Evolutionary conservation across 2,329 filamentous ascomycete genomes (phyloP), one percentile per base, ranked within the genome.

Genomic region (Cercospora sp.): DNA sequence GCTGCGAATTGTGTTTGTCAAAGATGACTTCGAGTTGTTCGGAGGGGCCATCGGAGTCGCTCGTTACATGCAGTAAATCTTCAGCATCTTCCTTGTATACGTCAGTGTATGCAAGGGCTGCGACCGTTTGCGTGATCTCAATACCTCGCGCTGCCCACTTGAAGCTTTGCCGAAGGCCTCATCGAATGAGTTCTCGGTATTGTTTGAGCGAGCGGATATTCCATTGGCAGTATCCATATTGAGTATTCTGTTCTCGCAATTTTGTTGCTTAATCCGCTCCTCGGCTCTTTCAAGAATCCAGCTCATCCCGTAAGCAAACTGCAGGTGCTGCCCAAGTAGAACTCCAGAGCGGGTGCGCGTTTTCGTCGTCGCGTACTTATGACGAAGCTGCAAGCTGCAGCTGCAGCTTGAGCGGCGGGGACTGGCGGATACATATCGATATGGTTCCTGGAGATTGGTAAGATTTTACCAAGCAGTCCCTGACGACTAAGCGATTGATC

Each of bases 11-110:
- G 65, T 85, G 82, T 57, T 81, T 80, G 73, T 85, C 84, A 75
- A 89, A 87, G 61, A 87, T 81, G 58, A 90, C 86, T 85, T 89
- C 77, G 8, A 78, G 67, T 55, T 72, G 70, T 40, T 78, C 74
- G 21, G 75, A 73, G 9, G 76, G 61, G 26, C 74, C 72, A 43
- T 77, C 76, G 5, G 70, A 73, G 63, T 77, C 76, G 70, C 73
- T 77, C n/a, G 71, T 69, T 18, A 61, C 61, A 7, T 70, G 58
- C 5, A 30, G 30, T 16, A n/a, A 51, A 59, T 16, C 61, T 34
- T 71, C 70, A 30, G 66, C 30, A 26, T 64, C 61, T 32, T 64
- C 49, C 61, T 71, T 67, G 32, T 24, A 32, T 18, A 60, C 45
- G n/a, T 70, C 66, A 70, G 69, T 59, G 58, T 32, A 16, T 49